Evolutionary conservation across 2,329 filamentous ascomycete genomes (phyloP).

Genomic region (Coniochaeta hoffmannii): DNA sequence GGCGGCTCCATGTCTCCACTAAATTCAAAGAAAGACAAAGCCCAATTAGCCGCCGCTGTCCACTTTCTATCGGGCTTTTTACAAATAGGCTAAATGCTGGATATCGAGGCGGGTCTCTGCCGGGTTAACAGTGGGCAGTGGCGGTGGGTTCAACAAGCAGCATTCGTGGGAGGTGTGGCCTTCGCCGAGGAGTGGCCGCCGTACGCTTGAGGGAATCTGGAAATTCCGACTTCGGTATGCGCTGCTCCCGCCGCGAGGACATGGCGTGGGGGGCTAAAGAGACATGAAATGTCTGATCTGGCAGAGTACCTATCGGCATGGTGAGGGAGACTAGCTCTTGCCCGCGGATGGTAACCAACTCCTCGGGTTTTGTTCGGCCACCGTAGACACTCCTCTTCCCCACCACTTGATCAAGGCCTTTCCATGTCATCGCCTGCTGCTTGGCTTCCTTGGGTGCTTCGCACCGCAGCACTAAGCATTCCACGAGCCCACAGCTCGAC

Average conservation of each 20-base stretch:
- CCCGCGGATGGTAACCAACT: neutral
- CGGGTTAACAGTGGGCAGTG: neutral
- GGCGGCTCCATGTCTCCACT: neutral
- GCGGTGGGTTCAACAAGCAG: neutral
- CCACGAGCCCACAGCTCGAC: neutral
- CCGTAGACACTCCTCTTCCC: neutral
- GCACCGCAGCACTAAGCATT: neutral
- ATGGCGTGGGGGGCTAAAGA: neutral
- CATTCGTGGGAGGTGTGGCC: neutral
- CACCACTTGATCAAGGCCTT: neutral
- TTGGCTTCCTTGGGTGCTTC: neutral
- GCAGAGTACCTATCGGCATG: neutral
- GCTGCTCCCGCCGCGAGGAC: neutral
- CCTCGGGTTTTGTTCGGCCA: neutral
- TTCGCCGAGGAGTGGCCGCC: neutral
- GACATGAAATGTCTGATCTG: neutral
- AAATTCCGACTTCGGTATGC: neutral
- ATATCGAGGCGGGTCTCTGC: neutral
- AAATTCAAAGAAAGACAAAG: neutral
- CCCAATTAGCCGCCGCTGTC: constrained; percentile 3
- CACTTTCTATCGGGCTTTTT: neutral
- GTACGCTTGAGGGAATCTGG: neutral
- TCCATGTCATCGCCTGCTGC: neutral
- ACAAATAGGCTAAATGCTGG: constrained; percentile 3
- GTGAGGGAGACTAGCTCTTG: neutral